Evolutionary conservation across 495 filamentous ascomycete species (phyloP).

Genomic region (Hypoxylon crocopeplum): DNA sequence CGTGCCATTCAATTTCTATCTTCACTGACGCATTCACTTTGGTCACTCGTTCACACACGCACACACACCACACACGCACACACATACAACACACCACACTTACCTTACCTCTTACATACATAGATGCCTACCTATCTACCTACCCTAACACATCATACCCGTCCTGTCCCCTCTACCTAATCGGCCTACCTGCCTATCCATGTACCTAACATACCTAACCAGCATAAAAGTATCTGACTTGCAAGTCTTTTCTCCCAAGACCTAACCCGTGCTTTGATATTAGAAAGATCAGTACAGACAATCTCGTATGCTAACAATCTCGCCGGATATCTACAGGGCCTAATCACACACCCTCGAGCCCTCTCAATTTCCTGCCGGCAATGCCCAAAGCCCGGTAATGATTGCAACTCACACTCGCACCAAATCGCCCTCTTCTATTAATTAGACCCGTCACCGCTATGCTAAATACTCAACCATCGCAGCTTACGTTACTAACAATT

Average conservation of each 20-base stretch:
- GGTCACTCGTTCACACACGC: constrained; percentile 14
- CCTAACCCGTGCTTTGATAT: constrained; percentile 13
- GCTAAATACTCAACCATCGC: constrained; percentile 21
- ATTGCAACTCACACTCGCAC: constrained; percentile 29
- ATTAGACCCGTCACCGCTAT: constrained; percentile 31
- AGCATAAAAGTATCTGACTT: constrained; percentile 20
- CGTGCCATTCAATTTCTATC: constrained; percentile 34
- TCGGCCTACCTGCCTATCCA: neutral
- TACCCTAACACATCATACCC: neutral
- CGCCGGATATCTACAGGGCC: constrained; percentile 25
- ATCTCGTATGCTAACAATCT: constrained; percentile 30
- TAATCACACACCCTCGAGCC: constrained; percentile 28
- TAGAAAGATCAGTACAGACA: constrained; percentile 14
- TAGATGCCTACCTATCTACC: neutral
- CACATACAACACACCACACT: constrained; percentile 1
- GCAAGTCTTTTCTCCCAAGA: constrained; percentile 8
- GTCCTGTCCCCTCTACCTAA: neutral
- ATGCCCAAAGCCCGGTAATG: constrained; percentile 41
- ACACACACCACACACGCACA: constrained; percentile 1
- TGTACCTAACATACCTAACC: constrained; percentile 11
- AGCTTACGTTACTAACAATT: constrained; percentile 37
- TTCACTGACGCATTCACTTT: constrained; percentile 27
- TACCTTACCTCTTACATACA: neutral
- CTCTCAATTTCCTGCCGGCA: constrained; percentile 35
- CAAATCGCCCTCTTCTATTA: constrained; percentile 25